Base-by-base conservation (phyloP, 495 filamentous ascomycete species). In the Penicillium egyptiacum region DNA sequence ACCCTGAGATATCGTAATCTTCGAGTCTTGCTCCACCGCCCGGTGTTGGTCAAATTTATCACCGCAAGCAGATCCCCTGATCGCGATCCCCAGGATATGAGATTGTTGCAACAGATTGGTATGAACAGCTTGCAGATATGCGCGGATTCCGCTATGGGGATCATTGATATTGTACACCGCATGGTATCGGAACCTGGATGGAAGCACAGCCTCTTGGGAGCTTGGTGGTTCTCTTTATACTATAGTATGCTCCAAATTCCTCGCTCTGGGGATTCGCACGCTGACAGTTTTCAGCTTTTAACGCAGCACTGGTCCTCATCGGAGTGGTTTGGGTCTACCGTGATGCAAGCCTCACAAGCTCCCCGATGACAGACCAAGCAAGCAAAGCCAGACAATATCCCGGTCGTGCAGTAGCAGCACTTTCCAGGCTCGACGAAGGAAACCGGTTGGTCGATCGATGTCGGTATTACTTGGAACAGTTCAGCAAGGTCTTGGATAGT, bases 191-290 rank as follows among this genome's bases (percentile, higher is more conserved):
- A 53, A 9, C 46, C 56, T 17, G 65, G 55, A 58, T 58, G 61
- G 70, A 47, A 64, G 43, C 49, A 62, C 9, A 59, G 63, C 31
- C 51, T 75, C 16, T 45, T 76, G 5, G 75, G 74, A 1, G 76
- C 75, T 26, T 76, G 75, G 73, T 73, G 70, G 70, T 77, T 69
- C 49, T 74, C 75, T 5, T 49, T 78, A 17, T 76, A 76, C 25
- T 78, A 76, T 52, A 72, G 73, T 75, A 62, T 22, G 60, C 33
- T 50, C n/a, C 30, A 17, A 7, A 31, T 39, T 25, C 3, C 8
- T 19, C 53, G 17, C 31, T 26, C 8, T 30, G n/a, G 1, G 7
- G 11, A 1, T 35, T 11, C 30, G 3, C 1, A 5, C 16, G 8
- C 47, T 46, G 17, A 49, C 50, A 30, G 2, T 1, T 37, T 25